Base-by-base conservation (phyloP, 1,284 basidiomycete genomes). In the Porogramme epimiltina region DNA sequence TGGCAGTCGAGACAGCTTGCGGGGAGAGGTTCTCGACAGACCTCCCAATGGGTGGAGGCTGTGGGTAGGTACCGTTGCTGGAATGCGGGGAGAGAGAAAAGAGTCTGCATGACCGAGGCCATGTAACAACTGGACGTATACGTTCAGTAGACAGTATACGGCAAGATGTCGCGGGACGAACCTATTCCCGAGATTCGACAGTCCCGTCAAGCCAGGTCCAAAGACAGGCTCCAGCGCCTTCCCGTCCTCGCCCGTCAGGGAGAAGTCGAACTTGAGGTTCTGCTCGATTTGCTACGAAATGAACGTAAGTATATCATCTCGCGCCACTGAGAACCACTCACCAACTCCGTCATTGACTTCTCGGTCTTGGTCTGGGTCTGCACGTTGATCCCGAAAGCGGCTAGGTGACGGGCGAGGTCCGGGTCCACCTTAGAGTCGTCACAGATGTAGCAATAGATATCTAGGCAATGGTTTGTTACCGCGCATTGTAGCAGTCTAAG, bases 271-370 rank as follows among this genome's bases (percentile, higher is more conserved):
- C 51, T 85, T 88, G 47, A 98, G 76, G 65, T 99, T 99, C 64
- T 98, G 95, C 68, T 98, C 95, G 62, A 98, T 90, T 89, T 98
- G 93, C 91, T 93, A 56, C 4, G n/a, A n/a, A n/a, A n/a, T n/a
- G n/a, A n/a, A n/a, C n/a, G 42, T 1, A 22, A n/a, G 16, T 15
- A 6, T 16, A 42, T 26, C 13, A 19, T 22, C 22, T 1, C 11
- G n/a, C n/a, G n/a, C n/a, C n/a, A n/a, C n/a, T n/a, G n/a, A n/a
- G n/a, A n/a, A n/a, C n/a, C n/a, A 48, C 82, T 55, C 54, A 93
- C 93, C 51, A 99, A 76, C 67, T 99, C 96, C 0, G 95, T 97
- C 89, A 98, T 94, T 47, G 87, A 94, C 74, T 98, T 98, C 68
- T 98, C 95, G 0, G 95, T 99, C 74, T 99, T 99, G 23, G 76